phyloP scores from a whole-genome alignment of 1,284 basidiomycete species.

The Ustilago hordei region DNA sequence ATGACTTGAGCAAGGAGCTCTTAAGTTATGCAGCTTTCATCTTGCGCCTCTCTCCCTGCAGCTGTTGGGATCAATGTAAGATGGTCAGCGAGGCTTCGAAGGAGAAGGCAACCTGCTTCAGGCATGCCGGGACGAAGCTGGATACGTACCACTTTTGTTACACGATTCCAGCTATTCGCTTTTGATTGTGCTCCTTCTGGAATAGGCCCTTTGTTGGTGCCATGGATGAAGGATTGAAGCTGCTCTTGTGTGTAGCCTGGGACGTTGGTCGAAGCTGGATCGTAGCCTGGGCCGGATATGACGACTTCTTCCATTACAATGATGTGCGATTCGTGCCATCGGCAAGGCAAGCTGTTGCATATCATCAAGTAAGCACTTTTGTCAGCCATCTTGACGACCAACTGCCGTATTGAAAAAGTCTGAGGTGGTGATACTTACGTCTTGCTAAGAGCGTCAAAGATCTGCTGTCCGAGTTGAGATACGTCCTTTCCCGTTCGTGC shows the following conservation, averaged over 20 bases:
- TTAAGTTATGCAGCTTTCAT: slow-evolving; percentile 31
- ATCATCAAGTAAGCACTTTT: background rate
- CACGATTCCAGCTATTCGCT: slow-evolving; percentile 62
- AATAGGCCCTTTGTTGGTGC: slow-evolving; percentile 28
- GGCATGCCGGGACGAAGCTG: background rate
- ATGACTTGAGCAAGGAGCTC: background rate
- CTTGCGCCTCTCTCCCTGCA: slow-evolving; percentile 61
- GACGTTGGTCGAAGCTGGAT: slow-evolving; percentile 58
- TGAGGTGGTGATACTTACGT: slow-evolving; percentile 52
- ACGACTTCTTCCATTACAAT: slow-evolving; percentile 69
- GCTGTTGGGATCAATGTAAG: slow-evolving; percentile 13
- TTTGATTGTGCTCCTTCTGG: slow-evolving; percentile 56
- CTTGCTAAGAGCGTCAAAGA: slow-evolving; percentile 67
- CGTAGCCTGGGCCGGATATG: slow-evolving; percentile 61
- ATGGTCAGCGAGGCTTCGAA: background rate
- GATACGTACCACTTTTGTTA: slow-evolving; percentile 62
- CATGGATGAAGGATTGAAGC: slow-evolving; percentile 50
- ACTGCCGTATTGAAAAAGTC: background rate
- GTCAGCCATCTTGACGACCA: background rate
- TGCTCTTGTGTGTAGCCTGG: slow-evolving; percentile 54
- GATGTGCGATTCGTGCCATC: slow-evolving; percentile 67
- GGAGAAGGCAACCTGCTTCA: background rate
- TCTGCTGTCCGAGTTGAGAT: slow-evolving; percentile 52
- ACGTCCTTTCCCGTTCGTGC: slow-evolving; percentile 57
- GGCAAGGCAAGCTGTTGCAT: slow-evolving; percentile 57